Conservation (phyloP, 2,329 filamentous ascomycete species). For the Plenodomus tracheiphilus region DNA sequence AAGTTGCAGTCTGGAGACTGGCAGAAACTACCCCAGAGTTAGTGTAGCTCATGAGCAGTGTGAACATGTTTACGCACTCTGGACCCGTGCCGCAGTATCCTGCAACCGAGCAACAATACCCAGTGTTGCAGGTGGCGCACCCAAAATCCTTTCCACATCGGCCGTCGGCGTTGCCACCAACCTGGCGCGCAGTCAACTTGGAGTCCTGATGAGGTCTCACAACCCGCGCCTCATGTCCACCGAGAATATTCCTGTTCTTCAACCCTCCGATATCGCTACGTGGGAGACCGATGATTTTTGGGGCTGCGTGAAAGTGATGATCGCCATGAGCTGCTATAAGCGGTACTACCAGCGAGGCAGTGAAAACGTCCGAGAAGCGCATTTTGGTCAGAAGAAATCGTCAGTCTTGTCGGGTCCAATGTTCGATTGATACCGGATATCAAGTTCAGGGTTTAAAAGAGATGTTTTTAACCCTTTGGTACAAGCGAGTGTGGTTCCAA, state of each 20-base stretch:
- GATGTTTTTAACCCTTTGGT: background rate
- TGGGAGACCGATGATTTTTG: slow-evolving; percentile 38
- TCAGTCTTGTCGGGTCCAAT: background rate
- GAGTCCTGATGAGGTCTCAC: slow-evolving; percentile 9
- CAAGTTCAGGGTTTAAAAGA: background rate
- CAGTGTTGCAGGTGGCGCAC: slow-evolving; percentile 35
- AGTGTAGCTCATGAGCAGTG: slow-evolving; percentile 45
- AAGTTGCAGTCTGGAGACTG: slow-evolving; percentile 63
- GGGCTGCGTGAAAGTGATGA: slow-evolving; percentile 21
- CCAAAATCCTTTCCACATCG: slow-evolving; percentile 34
- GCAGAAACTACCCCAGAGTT: slow-evolving; percentile 40
- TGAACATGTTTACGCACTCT: background rate
- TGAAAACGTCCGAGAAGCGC: slow-evolving; percentile 36
- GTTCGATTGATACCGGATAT: background rate
- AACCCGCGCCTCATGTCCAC: slow-evolving; percentile 18
- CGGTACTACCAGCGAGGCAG: slow-evolving; percentile 31
- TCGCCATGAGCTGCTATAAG: slow-evolving; percentile 38
- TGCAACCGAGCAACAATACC: slow-evolving; percentile 39
- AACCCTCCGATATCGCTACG: slow-evolving; percentile 23
- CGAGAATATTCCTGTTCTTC: slow-evolving; percentile 30
- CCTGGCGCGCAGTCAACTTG: slow-evolving; percentile 35
- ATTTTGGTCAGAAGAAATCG: slow-evolving; percentile 16
- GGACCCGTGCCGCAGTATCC: slow-evolving; percentile 35
- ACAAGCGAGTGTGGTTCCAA: background rate
- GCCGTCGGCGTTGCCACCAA: slow-evolving; percentile 28